A percentile compares a stretch with the other conserved stretches of the same genome.
Conservation (phyloP, 495 filamentous ascomycete species). For the Sordaria brevicollis region DNA sequence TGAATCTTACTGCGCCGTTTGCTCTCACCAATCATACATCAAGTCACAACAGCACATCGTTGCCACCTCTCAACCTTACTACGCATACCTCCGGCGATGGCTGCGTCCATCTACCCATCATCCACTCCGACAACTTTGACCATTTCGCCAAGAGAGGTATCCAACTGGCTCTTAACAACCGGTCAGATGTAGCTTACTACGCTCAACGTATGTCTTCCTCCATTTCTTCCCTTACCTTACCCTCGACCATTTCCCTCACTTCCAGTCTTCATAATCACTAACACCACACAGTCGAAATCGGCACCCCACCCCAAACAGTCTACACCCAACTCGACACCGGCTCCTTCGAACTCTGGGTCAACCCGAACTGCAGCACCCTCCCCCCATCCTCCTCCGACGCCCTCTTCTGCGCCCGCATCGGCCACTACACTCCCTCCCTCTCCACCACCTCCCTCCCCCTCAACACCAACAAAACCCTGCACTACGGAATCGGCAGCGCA, state of each 20-base stretch:
- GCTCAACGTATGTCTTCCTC: conserved; percentile 25
- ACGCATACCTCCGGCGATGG: conserved; percentile 5
- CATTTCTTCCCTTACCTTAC: neutral
- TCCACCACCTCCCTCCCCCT: conserved; percentile 26
- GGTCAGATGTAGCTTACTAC: conserved; percentile 41
- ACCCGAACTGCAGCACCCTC: conserved; percentile 34
- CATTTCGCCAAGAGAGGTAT: conserved; percentile 31
- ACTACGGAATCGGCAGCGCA: conserved; percentile 37
- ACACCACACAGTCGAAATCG: conserved; percentile 32
- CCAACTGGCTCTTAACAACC: conserved; percentile 33
- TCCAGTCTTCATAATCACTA: too few relatives aligned
- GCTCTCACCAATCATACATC: neutral
- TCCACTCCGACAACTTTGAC: conserved; percentile 34
- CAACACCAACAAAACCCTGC: conserved; percentile 23
- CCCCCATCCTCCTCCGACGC: conserved; percentile 23
- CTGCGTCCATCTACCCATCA: conserved; percentile 35
- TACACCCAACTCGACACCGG: conserved; percentile 41
- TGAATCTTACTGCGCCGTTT: neutral
- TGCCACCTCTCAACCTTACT: neutral
- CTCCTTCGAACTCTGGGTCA: conserved; percentile 43
- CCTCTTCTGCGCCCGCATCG: conserved; percentile 32
- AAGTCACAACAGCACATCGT: neutral
- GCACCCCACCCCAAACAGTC: conserved; percentile 35
- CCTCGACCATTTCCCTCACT: too few relatives aligned
- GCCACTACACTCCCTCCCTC: conserved; percentile 25